A percentile compares a stretch with the other conserved stretches of the same genome.
Evolutionary conservation across 345 rosid genomes (phyloP).

Genomic region (Linum tenue): DNA sequence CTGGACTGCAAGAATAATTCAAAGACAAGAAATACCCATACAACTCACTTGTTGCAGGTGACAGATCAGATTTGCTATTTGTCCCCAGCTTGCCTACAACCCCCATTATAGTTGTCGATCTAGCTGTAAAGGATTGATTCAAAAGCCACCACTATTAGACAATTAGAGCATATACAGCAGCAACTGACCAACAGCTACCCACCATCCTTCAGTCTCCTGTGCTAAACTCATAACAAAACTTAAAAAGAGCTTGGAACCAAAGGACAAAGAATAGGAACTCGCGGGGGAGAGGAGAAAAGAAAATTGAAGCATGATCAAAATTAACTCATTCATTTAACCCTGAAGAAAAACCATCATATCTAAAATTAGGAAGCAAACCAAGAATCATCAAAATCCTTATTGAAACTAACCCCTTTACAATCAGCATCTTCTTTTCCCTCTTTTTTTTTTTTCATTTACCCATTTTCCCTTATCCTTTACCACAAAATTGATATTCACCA

Average conservation of each 20-base stretch:
- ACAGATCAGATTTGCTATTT: not conserved
- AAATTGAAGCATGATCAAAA: constrained; percentile 7
- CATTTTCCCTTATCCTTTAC: constrained; percentile 15
- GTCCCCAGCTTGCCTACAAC: not conserved
- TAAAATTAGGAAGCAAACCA: constrained; percentile 30
- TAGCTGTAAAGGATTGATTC: too few relatives aligned
- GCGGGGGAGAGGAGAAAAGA: too few relatives aligned
- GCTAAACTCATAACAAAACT: too few relatives aligned
- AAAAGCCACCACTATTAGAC: too few relatives aligned
- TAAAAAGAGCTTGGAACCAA: too few relatives aligned
- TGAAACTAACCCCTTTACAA: constrained; percentile 62
- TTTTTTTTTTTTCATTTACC: not conserved
- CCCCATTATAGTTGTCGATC: too few relatives aligned
- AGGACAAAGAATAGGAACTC: too few relatives aligned
- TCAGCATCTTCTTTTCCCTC: constrained; percentile 26
- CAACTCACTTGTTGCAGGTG: not conserved
- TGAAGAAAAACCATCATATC: constrained; percentile 27
- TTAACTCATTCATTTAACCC: constrained; percentile 19
- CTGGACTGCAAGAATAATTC: not conserved
- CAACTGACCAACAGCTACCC: too few relatives aligned
- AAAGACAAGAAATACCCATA: not conserved
- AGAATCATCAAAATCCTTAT: constrained; percentile 37
- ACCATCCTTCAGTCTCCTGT: too few relatives aligned
- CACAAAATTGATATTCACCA: constrained; percentile 68
- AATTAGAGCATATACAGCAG: too few relatives aligned